A percentile compares a stretch with the other conserved stretches of the same genome.
phyloP scores from a whole-genome alignment of 805 yeast species.

The Yarrowia porcina region DNA sequence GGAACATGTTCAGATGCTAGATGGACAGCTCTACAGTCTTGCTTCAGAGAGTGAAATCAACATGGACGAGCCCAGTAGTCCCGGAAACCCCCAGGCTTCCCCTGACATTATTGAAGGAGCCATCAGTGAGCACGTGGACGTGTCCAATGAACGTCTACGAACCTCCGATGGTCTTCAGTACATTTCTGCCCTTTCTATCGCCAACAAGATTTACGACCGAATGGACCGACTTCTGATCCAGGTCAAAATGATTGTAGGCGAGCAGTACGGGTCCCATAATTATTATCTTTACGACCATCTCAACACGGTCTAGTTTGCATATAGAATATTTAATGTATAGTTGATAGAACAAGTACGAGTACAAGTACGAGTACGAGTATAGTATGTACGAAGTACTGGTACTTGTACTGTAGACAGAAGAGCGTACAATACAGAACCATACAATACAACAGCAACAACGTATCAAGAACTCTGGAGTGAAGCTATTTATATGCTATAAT shows the following conservation, averaged over 20 bases:
- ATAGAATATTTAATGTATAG: slow-evolving; percentile 12
- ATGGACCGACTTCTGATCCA: slow-evolving; percentile 36
- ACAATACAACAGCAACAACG: no score
- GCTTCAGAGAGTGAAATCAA: background rate
- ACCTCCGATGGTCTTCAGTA: slow-evolving; percentile 33
- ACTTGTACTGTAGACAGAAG: no score
- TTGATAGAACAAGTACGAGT: no score
- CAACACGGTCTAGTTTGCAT: slow-evolving; percentile 23
- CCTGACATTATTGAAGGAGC: background rate
- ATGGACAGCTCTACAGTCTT: slow-evolving; percentile 20
- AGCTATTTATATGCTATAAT: no score
- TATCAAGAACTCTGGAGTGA: no score
- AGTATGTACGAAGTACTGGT: no score
- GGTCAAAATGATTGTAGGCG: slow-evolving; percentile 40
- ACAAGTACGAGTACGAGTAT: no score
- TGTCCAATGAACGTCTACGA: slow-evolving; percentile 9
- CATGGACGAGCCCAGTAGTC: background rate
- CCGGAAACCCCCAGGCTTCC: background rate
- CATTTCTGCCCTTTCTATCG: slow-evolving; percentile 33
- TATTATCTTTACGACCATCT: slow-evolving; percentile 27
- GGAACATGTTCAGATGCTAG: slow-evolving; percentile 28
- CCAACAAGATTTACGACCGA: slow-evolving; percentile 36
- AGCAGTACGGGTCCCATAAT: slow-evolving; percentile 34
- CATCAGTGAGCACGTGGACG: background rate
- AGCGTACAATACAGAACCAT: no score